phyloP scores from a whole-genome alignment of 441 rosid genomes.

The Adansonia grandidieri region DNA sequence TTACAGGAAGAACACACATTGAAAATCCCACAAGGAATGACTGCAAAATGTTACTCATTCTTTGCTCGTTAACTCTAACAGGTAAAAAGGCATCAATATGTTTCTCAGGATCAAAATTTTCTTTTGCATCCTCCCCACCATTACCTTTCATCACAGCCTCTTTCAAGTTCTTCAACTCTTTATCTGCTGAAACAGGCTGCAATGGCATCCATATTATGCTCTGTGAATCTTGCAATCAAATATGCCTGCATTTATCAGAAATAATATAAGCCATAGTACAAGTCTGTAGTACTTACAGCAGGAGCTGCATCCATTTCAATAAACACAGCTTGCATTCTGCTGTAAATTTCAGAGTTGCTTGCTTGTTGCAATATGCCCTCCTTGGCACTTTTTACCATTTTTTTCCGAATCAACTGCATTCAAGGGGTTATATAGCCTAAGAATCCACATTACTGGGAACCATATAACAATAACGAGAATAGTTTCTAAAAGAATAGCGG shows the following conservation, averaged over 20 bases:
- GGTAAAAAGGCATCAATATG: constrained; percentile 77
- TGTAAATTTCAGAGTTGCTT: constrained; percentile 72
- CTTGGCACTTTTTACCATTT: constrained; percentile 78
- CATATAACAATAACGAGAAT: neutral
- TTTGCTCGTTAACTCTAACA: constrained; percentile 80
- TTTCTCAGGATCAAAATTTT: constrained; percentile 68
- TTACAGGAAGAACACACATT: constrained; percentile 61
- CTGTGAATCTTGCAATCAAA: neutral
- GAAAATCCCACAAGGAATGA: constrained; percentile 66
- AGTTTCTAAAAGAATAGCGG: neutral
- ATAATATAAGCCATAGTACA: neutral
- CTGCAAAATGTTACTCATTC: constrained; percentile 80
- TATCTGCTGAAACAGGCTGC: constrained; percentile 52
- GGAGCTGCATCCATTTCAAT: constrained; percentile 73
- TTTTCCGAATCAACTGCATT: constrained; percentile 67
- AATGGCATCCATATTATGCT: constrained; percentile 19
- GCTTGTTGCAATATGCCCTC: constrained; percentile 66
- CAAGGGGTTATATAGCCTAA: constrained; percentile 12
- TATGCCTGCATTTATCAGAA: neutral
- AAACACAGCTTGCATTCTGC: constrained; percentile 81
- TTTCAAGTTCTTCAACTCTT: constrained; percentile 63
- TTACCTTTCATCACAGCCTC: constrained; percentile 67
- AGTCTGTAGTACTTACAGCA: constrained; percentile 39
- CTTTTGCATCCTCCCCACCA: constrained; percentile 44
- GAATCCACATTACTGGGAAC: constrained; percentile 5